Conservation (phyloP, 75 land plant species). For the Chamaecyparis obtusa region DNA sequence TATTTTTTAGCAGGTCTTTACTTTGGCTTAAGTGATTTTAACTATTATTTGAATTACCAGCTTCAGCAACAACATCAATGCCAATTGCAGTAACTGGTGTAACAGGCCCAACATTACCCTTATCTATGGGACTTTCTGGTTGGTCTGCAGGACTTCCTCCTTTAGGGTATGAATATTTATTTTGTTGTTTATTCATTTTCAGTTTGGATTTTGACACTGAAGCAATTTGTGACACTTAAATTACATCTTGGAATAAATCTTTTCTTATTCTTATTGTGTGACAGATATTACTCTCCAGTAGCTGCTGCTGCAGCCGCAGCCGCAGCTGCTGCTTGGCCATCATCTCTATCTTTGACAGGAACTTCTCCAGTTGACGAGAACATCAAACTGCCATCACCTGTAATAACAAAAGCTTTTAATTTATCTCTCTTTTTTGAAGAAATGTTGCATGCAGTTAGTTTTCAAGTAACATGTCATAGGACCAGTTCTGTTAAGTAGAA, state of each 20-base stretch:
- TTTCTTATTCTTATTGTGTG: background rate
- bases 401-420: background rate
- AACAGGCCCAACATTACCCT: background rate
- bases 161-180: background rate
- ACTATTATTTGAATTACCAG: background rate
- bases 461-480: background rate
- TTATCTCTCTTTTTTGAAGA: background rate
- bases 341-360: background rate
- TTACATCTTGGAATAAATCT: background rate
- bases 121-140: conserved; percentile 4
- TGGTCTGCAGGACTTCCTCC: background rate
- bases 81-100: background rate
- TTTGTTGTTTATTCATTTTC: background rate
- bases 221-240: background rate
- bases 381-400: background rate
- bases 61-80: background rate
- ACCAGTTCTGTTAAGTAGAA: background rate
- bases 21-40: background rate
- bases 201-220: background rate
- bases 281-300: conserved; percentile 3
- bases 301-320: background rate
- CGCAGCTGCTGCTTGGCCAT: background rate
- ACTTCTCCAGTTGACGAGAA: background rate
- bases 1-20: background rate
- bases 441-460: conserved; percentile 2